A percentile compares a stretch with the other conserved stretches of the same genome.
These are phyloP conservation scores for Conoideocrella luteorostrata DNA, from an alignment of 2,329 filamentous ascomycete species.

Conservation along the genomic window DNA sequence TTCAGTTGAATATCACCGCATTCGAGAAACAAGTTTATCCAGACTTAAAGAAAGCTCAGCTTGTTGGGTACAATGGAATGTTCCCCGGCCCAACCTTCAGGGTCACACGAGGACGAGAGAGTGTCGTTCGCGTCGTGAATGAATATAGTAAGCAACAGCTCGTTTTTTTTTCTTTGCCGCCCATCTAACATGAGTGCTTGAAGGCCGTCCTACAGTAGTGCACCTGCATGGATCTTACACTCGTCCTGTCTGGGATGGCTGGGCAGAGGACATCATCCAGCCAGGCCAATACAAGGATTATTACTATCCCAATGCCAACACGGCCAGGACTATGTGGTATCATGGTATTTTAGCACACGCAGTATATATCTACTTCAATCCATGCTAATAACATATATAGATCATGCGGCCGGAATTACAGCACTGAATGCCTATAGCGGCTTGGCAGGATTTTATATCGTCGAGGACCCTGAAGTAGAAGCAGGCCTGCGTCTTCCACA, in stretches of 20 bases:
- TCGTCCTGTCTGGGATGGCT: constrained; percentile 21
- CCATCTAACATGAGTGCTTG: too few species aligned
- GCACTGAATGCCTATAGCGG: not conserved
- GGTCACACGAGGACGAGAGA: constrained; percentile 27
- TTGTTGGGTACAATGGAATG: not conserved
- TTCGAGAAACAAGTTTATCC: not conserved
- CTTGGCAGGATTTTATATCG: not conserved
- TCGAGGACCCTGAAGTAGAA: not conserved
- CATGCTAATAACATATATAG: too few species aligned
- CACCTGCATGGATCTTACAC: constrained; percentile 51
- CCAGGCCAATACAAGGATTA: constrained; percentile 54
- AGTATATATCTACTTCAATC: not conserved
- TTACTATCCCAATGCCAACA: constrained; percentile 52
- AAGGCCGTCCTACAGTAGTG: too few species aligned
- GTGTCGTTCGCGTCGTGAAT: constrained; percentile 48
- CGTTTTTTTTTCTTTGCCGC: too few species aligned
- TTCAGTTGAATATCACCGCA: too few species aligned
- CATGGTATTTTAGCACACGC: constrained; percentile 43
- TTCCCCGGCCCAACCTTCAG: not conserved
- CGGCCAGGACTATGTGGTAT: constrained; percentile 50
- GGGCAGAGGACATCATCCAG: constrained; percentile 45
- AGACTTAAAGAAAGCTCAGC: not conserved
- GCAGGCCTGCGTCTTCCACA: not conserved
- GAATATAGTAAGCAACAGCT: constrained; percentile 37
- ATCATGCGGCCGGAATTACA: too few species aligned